Evolutionary conservation across 2,329 filamentous ascomycete genomes (phyloP).

Genomic region (Graphilbum sp.): DNA sequence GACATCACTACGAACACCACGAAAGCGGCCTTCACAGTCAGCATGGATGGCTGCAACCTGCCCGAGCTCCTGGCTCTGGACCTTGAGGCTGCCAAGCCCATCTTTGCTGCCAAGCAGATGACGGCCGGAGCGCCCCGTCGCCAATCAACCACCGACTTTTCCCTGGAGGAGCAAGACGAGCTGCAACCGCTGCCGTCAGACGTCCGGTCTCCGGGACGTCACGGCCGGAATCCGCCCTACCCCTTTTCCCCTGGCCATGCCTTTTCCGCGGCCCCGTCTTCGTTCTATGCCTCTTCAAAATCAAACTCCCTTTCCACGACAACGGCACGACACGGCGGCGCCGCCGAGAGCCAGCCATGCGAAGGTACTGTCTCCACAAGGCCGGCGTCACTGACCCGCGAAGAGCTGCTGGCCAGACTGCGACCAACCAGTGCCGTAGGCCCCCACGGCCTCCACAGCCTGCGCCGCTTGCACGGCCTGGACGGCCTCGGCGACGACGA

Average conservation of each 20-base stretch:
- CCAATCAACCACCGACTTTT: background rate
- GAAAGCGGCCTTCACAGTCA: background rate
- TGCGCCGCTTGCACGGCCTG: background rate
- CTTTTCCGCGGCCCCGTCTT: background rate
- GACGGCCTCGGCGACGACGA: background rate
- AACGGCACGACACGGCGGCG: too few species aligned
- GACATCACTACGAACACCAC: background rate
- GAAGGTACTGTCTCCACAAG: background rate
- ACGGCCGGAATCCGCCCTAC: background rate
- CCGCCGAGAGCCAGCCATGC: too few species aligned
- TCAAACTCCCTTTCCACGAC: background rate
- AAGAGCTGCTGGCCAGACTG: background rate
- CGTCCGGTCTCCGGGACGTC: background rate
- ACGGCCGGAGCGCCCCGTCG: slow-evolving; percentile 29
- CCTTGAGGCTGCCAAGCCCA: slow-evolving; percentile 28
- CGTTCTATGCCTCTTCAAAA: background rate
- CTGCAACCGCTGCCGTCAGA: background rate
- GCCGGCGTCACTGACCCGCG: background rate
- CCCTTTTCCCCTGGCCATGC: background rate
- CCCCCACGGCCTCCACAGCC: background rate
- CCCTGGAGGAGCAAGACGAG: slow-evolving; percentile 1
- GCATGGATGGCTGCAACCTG: slow-evolving; percentile 23
- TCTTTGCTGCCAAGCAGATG: slow-evolving; percentile 34
- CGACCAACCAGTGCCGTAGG: background rate
- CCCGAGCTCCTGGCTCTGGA: slow-evolving; percentile 40